Conservation (phyloP, 768 basidiomycete genomes). For the Leccinum aurantiacum region DNA sequence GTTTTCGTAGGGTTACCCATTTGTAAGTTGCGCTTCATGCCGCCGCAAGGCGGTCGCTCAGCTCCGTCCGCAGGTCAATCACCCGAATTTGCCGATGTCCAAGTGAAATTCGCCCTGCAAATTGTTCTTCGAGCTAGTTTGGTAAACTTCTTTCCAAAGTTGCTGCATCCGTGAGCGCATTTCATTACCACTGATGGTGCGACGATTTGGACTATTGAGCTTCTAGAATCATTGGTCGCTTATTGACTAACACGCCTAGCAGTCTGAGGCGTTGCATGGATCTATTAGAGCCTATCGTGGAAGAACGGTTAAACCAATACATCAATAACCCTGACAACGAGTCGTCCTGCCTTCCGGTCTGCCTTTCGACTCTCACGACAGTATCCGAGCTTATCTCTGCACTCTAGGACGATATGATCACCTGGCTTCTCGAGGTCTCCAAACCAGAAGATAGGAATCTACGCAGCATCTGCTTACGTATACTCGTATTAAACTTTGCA, state of each 20-base stretch:
- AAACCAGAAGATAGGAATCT: slow-evolving; percentile 28
- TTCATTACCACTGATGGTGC: slow-evolving; percentile 4
- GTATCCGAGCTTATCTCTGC: slow-evolving; percentile 8
- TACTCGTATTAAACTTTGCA: slow-evolving; percentile 40
- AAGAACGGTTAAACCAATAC: slow-evolving; percentile 32
- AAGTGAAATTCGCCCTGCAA: slow-evolving; percentile 35
- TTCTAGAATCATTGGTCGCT: slow-evolving; percentile 32
- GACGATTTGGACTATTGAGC: slow-evolving; percentile 15
- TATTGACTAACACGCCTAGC: slow-evolving; percentile 34
- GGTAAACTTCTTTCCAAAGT: slow-evolving; percentile 35
- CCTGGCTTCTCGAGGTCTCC: slow-evolving; percentile 41
- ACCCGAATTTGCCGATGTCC: slow-evolving; percentile 36
- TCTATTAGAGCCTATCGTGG: slow-evolving; percentile 32
- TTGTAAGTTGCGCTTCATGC: slow-evolving; percentile 29
- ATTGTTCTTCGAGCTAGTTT: slow-evolving; percentile 33
- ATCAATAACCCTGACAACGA: slow-evolving; percentile 23
- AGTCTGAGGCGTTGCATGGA: slow-evolving; percentile 32
- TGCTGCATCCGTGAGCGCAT: slow-evolving; percentile 35
- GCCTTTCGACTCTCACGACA: slow-evolving; percentile 8
- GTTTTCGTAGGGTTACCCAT: slow-evolving; percentile 40
- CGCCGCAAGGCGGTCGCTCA: slow-evolving; percentile 7
- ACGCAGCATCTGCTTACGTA: slow-evolving; percentile 31
- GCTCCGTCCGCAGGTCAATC: slow-evolving; percentile 33
- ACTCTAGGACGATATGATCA: slow-evolving; percentile 39
- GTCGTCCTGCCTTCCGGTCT: slow-evolving; percentile 35